Base-by-base conservation (phyloP, 306 rosid species). In the Chamaecrista fasciculata region DNA sequence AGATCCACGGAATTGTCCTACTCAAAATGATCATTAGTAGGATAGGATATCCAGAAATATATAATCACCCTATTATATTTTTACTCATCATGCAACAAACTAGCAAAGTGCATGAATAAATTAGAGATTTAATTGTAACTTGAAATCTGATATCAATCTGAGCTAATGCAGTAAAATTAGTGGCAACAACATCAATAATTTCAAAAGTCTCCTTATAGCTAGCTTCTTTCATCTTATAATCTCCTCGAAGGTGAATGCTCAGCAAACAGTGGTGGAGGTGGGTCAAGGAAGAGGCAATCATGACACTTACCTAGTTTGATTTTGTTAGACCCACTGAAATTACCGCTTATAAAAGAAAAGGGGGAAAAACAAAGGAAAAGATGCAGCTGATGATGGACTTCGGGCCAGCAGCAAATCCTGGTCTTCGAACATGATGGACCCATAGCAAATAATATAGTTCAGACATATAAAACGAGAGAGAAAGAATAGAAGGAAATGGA, bases 1-100 rank as follows among this genome's bases (percentile, higher is more conserved):
- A 64, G 94, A 67, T 73, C 96, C 97, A 80, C 65, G 84, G 48
- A 78, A 79, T 85, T 83, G 79, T 69, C 92, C 96, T 84, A 64
- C 44, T 21, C 66, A 64, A 67, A 66, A 42, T 58, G 70, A 44
- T 43, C 42, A 56, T 78, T 18, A 77, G 74, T 15, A 71, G 57
- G 64, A 62, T 46, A 26, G 28, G 31, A 78, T 46, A 75, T 28
- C 67, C 52, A 36, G 70, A 18, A 78, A 26, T 53, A 69, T 25
- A 46, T 21, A 39, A 82, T 25, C 53, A 73, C 39, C 65, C 2
- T n/a, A n/a, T n/a, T n/a, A n/a, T 11, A 55, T 28, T 61, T 6
- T 34, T 4, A 58, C 47, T 37, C 42, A 20, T 57, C 65, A 50
- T 40, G 48, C 31, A 70, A 24, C 26, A 40, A 51, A 39, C 51